Conservation (phyloP, 352 stramenopile species). For the Phytophthora pseudosyringae region DNA sequence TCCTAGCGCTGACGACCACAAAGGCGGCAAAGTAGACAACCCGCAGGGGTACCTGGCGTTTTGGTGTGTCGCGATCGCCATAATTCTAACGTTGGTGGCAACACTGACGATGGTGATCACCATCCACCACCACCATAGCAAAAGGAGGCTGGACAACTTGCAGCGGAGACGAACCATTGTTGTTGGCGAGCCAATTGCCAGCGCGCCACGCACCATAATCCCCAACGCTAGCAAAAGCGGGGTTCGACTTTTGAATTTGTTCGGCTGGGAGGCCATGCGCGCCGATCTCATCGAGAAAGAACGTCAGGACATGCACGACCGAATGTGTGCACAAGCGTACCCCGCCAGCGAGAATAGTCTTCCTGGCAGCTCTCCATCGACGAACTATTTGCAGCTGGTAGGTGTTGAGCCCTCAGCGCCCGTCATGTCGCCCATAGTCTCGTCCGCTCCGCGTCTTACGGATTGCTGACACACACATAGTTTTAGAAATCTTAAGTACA, state of each 20-base stretch:
- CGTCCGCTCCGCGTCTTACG: constrained; percentile 26
- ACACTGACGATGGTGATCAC: constrained; percentile 30
- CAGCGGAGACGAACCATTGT: constrained; percentile 16
- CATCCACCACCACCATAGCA: constrained; percentile 25
- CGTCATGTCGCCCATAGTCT: constrained; percentile 22
- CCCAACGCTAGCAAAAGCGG: constrained; percentile 31
- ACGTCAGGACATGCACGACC: constrained; percentile 20
- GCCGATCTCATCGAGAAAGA: constrained; percentile 55
- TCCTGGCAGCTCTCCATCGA: constrained; percentile 15
- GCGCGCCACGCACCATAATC: not conserved
- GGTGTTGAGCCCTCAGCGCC: constrained; percentile 23
- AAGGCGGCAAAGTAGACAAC: constrained; percentile 2
- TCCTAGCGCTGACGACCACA: not conserved
- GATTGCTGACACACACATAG: constrained; percentile 21
- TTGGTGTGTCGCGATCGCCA: constrained; percentile 32
- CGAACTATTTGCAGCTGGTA: constrained; percentile 31
- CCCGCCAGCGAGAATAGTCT: constrained; percentile 13
- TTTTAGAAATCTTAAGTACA: constrained; percentile 6
- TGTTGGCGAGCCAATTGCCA: constrained; percentile 25
- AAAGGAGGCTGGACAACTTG: constrained; percentile 21
- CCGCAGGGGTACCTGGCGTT: constrained; percentile 28
- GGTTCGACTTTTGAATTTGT: constrained; percentile 38
- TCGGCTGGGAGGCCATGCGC: constrained; percentile 55
- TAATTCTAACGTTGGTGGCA: constrained; percentile 32
- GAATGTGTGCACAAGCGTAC: not conserved